These are phyloP conservation scores for Singerocomus rubriflavus DNA, from an alignment of 1,284 basidiomycete species.

Conservation along the genomic window DNA sequence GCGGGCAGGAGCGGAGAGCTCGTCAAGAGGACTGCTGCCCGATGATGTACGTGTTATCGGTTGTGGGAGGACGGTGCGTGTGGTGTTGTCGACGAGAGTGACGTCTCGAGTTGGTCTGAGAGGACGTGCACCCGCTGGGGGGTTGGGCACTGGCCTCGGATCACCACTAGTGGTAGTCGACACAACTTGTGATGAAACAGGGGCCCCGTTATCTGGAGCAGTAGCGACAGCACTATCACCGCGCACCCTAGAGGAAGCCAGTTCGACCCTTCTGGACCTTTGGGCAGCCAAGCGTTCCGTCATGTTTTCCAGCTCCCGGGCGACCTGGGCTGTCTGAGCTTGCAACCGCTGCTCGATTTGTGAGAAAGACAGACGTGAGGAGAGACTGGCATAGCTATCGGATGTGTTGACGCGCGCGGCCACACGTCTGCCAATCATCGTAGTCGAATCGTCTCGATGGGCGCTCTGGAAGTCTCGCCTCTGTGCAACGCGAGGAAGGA, in stretches of 20 bases:
- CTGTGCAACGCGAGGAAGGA: constrained; percentile 19
- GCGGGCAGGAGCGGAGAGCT: constrained; percentile 11
- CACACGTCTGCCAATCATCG: constrained; percentile 49
- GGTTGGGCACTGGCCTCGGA: constrained; percentile 7
- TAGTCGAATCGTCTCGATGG: constrained; percentile 39
- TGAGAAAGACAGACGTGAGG: constrained; percentile 19
- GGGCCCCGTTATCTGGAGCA: background rate
- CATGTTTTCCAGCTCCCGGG: constrained; percentile 36
- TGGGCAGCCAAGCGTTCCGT: constrained; percentile 21
- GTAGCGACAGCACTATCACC: constrained; percentile 3
- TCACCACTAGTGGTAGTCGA: constrained; percentile 1
- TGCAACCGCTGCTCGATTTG: constrained; percentile 31
- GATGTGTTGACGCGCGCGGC: constrained; percentile 42
- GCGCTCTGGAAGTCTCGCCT: constrained; percentile 18
- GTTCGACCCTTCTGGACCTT: constrained; percentile 24
- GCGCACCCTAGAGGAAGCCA: constrained; percentile 19
- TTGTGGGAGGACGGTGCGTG: constrained; percentile 21
- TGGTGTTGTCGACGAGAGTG: constrained; percentile 20
- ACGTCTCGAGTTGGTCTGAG: constrained; percentile 18
- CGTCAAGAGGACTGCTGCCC: constrained; percentile 23
- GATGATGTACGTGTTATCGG: constrained; percentile 29
- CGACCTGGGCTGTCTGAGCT: constrained; percentile 31
- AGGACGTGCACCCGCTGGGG: constrained; percentile 12
- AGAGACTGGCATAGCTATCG: constrained; percentile 17
- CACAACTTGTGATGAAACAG: constrained; percentile 1